Percentiles rank a stretch among this genome's conserved stretches.
Evolutionary conservation across 2,329 filamentous ascomycete genomes (phyloP).

Genomic region (Curvularia sp.): DNA sequence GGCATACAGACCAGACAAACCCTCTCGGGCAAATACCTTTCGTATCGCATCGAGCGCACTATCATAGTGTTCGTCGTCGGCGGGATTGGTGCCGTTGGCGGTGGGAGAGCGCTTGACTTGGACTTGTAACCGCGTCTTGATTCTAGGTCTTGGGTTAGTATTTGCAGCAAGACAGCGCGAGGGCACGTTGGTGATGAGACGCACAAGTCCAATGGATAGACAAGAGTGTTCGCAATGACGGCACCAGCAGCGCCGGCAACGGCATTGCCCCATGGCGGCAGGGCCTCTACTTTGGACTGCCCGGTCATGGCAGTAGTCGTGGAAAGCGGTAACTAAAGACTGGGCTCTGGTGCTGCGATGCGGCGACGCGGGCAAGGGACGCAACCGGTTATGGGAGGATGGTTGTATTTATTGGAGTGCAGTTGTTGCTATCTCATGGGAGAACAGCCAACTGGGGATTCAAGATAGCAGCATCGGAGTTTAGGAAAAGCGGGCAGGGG

Average conservation of each 20-base stretch:
- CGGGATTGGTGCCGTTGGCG: slow-evolving; percentile 49
- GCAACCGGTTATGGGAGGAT: slow-evolving; percentile 24
- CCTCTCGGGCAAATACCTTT: slow-evolving; percentile 83
- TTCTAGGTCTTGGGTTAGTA: slow-evolving; percentile 61
- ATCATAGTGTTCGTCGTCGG: slow-evolving; percentile 75
- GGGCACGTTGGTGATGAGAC: slow-evolving; percentile 41
- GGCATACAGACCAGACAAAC: slow-evolving; percentile 81
- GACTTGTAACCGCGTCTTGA: slow-evolving; percentile 95
- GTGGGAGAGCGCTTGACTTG: slow-evolving; percentile 73
- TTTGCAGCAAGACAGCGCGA: not conserved
- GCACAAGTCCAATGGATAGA: slow-evolving; percentile 97
- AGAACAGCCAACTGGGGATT: slow-evolving; percentile 7
- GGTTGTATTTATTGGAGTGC: slow-evolving; percentile 13
- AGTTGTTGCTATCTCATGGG: slow-evolving; percentile 36
- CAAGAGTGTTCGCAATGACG: slow-evolving; percentile 90
- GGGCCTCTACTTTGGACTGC: slow-evolving; percentile 69
- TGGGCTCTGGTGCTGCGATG: slow-evolving; percentile 16
- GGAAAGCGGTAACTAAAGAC: slow-evolving; percentile 2
- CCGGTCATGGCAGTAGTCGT: slow-evolving; percentile 55
- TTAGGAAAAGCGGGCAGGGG: slow-evolving; percentile 25
- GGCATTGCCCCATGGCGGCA: slow-evolving; percentile 92
- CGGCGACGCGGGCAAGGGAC: slow-evolving; percentile 22
- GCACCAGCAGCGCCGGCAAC: slow-evolving; percentile 92
- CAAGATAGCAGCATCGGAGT: slow-evolving; percentile 15
- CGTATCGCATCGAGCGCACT: slow-evolving; percentile 87